These are phyloP conservation scores for Buddleja alternifolia DNA, from an alignment of 257 asterid genomes.

Conservation along the genomic window DNA sequence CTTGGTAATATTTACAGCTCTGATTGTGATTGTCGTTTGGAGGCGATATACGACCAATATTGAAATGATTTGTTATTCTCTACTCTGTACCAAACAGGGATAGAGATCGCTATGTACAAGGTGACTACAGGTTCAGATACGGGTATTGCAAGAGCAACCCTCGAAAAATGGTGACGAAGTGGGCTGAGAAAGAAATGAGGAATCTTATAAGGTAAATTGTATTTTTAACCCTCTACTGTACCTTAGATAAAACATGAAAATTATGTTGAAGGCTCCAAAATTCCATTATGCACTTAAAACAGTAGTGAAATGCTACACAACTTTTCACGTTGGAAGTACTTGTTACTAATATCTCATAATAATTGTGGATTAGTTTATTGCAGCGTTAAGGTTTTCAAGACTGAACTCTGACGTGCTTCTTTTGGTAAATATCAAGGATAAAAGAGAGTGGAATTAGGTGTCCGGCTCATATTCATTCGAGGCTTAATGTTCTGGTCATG, in stretches of 20 bases:
- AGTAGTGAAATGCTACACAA: too few species aligned
- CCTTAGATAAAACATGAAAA: not conserved
- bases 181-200: slow-evolving; percentile 99
- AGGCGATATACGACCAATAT: not conserved
- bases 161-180: slow-evolving; percentile 92
- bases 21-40: not conserved
- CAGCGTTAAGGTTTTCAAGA: too few species aligned
- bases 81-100: slow-evolving; percentile 62
- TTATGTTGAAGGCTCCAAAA: too few species aligned
- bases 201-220: slow-evolving; percentile 84
- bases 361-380: too few species aligned
- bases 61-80: slow-evolving; percentile 12
- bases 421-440: slow-evolving; percentile 55
- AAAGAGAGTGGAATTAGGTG: slow-evolving; percentile 93
- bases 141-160: slow-evolving; percentile 98
- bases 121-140: slow-evolving; percentile 87
- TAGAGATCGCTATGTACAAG: slow-evolving; percentile 95
- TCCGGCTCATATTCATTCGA: slow-evolving; percentile 77
- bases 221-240: slow-evolving; percentile 1
- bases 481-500: slow-evolving; percentile 97
- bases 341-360: too few species aligned
- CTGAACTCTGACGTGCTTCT: too few species aligned
- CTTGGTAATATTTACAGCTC: slow-evolving; percentile 5
- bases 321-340: too few species aligned
- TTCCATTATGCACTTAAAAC: too few species aligned